A percentile compares a stretch with the other conserved stretches of the same genome.
These are phyloP conservation scores for Paramecium tetraurelia DNA, from an alignment of 73 alveolate species.

Conservation along the genomic window DNA sequence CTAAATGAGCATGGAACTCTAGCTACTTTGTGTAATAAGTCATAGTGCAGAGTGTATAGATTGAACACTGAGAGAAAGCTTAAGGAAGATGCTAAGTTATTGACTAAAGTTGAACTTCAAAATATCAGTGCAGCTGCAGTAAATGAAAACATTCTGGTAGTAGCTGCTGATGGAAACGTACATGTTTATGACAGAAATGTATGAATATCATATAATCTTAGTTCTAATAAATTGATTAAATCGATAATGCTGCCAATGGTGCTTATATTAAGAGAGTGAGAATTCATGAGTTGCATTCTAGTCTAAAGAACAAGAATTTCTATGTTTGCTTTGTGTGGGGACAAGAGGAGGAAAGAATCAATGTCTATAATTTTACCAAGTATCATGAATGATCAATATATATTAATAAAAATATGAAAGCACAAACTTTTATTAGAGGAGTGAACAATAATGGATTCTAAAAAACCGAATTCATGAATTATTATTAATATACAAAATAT, in stretches of 20 bases:
- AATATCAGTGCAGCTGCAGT: background rate
- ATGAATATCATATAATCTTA: background rate
- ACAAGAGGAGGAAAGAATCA: background rate
- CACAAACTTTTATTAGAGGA: background rate
- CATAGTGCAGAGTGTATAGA: background rate
- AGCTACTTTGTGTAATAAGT: background rate
- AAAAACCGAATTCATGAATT: constrained; percentile 22
- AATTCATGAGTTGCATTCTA: background rate
- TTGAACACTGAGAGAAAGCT: background rate
- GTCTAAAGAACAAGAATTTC: background rate
- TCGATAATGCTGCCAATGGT: background rate
- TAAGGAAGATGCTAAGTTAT: background rate
- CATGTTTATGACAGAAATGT: background rate
- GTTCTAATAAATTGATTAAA: background rate
- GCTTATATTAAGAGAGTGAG: background rate
- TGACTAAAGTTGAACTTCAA: background rate
- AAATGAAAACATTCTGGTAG: background rate
- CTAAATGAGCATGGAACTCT: background rate
- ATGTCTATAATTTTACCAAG: background rate
- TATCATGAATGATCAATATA: background rate
- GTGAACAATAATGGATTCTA: background rate
- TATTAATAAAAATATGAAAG: background rate
- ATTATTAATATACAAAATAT: background rate
- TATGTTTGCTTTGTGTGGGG: background rate
- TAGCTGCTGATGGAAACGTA: background rate